A percentile compares a stretch with the other conserved stretches of the same genome.
Conservation (phyloP, 352 stramenopile genomes). For the Phytopythium ostracodes region DNA sequence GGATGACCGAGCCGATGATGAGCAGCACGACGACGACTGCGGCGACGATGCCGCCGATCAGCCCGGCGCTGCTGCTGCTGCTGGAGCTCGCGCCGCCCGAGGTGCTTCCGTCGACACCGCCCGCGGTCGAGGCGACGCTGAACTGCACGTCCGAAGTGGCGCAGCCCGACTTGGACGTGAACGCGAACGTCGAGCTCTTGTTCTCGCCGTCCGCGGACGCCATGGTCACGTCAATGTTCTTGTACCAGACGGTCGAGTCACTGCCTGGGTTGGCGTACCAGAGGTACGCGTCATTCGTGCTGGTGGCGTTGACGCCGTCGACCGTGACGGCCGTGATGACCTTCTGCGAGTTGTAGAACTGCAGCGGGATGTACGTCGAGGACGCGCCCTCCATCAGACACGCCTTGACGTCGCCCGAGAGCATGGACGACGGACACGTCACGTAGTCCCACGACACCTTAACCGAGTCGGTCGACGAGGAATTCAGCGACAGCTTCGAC, state of each 20-base stretch:
- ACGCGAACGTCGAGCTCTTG: conserved; percentile 53
- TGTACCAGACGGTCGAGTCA: conserved; percentile 48
- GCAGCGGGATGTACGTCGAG: conserved; percentile 73
- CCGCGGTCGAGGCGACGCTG: conserved; percentile 44
- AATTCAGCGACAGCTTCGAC: conserved; percentile 33
- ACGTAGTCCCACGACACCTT: conserved; percentile 59
- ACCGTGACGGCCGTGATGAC: conserved; percentile 61
- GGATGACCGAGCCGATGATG: conserved; percentile 65
- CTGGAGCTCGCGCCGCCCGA: conserved; percentile 3
- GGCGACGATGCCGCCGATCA: conserved; percentile 39
- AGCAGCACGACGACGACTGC: conserved; percentile 45
- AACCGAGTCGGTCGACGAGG: conserved; percentile 40
- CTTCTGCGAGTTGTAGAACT: conserved; percentile 82
- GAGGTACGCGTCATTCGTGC: conserved; percentile 50
- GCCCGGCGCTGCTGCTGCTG: conserved; percentile 15
- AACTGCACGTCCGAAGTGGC: conserved; percentile 67
- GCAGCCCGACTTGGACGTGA: conserved; percentile 47
- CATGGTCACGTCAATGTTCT: conserved; percentile 54
- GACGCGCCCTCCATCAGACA: conserved; percentile 83
- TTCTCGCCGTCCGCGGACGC: conserved; percentile 52
- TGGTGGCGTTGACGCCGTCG: conserved; percentile 42
- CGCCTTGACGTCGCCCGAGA: conserved; percentile 70
- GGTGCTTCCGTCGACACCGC: conserved; percentile 32
- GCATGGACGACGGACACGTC: conserved; percentile 47
- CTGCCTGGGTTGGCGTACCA: conserved; percentile 54